Conservation (phyloP, 345 rosid genomes). For the Mercurialis annua region DNA sequence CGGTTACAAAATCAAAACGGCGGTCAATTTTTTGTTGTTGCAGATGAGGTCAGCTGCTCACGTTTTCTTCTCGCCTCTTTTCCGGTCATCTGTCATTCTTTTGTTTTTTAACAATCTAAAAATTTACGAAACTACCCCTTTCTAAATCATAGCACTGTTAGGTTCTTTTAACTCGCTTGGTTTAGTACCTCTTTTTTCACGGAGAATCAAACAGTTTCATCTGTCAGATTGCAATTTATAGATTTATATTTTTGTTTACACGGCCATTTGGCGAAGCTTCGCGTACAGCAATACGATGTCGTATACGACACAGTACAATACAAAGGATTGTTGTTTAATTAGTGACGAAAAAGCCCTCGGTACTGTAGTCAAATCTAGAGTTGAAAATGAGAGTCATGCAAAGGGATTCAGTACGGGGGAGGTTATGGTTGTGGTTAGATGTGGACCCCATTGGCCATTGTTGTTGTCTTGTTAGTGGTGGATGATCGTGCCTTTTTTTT, state of each 20-base stretch:
- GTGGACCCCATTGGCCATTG: constrained; percentile 10
- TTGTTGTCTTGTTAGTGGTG: neutral
- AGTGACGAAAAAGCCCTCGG: neutral
- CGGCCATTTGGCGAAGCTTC: too few species aligned
- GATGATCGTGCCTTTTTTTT: too few species aligned
- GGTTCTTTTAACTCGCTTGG: too few species aligned
- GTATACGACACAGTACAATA: neutral
- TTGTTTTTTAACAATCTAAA: neutral
- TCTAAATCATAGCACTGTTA: neutral
- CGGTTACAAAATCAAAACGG: constrained; percentile 13
- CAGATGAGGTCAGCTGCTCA: constrained; percentile 24
- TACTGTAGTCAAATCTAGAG: constrained; percentile 7
- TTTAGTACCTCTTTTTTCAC: neutral
- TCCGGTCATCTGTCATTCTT: constrained; percentile 29
- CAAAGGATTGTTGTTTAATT: neutral
- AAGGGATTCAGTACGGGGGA: neutral
- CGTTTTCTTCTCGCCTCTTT: constrained; percentile 46
- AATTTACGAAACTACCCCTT: constrained; percentile 31
- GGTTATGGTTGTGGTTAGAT: too few species aligned
- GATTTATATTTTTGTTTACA: too few species aligned
- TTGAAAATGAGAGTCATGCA: constrained; percentile 10
- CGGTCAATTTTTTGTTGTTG: neutral
- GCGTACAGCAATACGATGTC: neutral
- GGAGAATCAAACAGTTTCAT: constrained; percentile 27
- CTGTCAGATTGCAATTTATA: neutral